A percentile compares a stretch with the other conserved stretches of the same genome.
Conservation (phyloP, 768 basidiomycete genomes). For the Pleurotus cornucopiae region DNA sequence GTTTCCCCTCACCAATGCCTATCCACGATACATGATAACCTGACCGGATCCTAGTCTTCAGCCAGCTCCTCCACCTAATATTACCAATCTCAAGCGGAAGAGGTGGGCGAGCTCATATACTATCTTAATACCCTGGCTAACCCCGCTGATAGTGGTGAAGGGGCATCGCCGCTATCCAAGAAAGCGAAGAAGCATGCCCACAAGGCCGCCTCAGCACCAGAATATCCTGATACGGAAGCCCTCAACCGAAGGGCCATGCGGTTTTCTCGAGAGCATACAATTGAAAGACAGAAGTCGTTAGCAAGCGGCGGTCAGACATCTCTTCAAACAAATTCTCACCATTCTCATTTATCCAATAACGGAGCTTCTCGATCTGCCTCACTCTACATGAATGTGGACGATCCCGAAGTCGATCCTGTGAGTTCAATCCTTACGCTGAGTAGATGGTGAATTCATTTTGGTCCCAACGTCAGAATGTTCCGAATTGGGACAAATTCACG, state of each 20-base stretch:
- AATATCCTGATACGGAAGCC: slow-evolving; percentile 56
- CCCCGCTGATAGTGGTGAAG: slow-evolving; percentile 27
- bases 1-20: slow-evolving; percentile 17
- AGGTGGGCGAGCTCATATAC: slow-evolving; percentile 35
- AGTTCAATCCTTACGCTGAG: slow-evolving; percentile 21
- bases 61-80: slow-evolving; percentile 51
- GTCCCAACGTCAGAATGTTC: slow-evolving; percentile 65
- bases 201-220: slow-evolving; percentile 39
- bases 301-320: slow-evolving; percentile 29
- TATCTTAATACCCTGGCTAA: neutral
- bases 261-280: slow-evolving; percentile 86
- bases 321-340: slow-evolving; percentile 44
- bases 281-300: slow-evolving; percentile 66
- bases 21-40: slow-evolving; percentile 1
- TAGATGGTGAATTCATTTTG: neutral
- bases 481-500: slow-evolving; percentile 94
- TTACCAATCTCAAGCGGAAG: slow-evolving; percentile 66
- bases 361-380: slow-evolving; percentile 41
- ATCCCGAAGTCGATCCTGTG: slow-evolving; percentile 72
- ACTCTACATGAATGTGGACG: slow-evolving; percentile 49
- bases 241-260: slow-evolving; percentile 78
- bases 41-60: slow-evolving; percentile 38
- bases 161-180: slow-evolving; percentile 35
- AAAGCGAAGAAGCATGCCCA: slow-evolving; percentile 54
- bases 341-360: slow-evolving; percentile 50